Conservation (phyloP, 371 early-diverging fungal species). For the Actinomucor elegans region DNA sequence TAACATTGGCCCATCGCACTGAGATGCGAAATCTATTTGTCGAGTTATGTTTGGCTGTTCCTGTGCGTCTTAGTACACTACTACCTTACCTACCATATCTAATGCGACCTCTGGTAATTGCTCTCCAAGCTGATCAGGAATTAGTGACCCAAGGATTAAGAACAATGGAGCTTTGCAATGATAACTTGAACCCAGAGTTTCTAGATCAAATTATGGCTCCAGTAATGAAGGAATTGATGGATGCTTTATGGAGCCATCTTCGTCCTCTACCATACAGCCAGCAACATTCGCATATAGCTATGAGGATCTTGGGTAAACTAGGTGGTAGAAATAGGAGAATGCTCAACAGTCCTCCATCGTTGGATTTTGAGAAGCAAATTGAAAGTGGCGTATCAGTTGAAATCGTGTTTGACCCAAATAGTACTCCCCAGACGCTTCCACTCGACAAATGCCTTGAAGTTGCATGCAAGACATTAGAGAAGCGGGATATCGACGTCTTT, state of each 20-base stretch:
- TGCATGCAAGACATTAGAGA: constrained; percentile 60
- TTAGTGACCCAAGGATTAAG: constrained; percentile 94
- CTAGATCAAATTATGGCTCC: constrained; percentile 95
- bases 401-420: constrained; percentile 60
- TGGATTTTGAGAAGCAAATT: constrained; percentile 44
- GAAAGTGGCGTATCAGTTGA: constrained; percentile 67
- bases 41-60: constrained; percentile 94
- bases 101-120: constrained; percentile 95
- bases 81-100: constrained; percentile 94
- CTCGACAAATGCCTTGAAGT: constrained; percentile 58
- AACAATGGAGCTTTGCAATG: constrained; percentile 97
- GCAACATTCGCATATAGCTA: constrained; percentile 80
- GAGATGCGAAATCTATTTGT: constrained; percentile 87
- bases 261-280: constrained; percentile 84
- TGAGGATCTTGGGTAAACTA: constrained; percentile 96
- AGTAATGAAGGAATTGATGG: constrained; percentile 91
- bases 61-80: constrained; percentile 93
- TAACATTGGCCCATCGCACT: constrained; percentile 78
- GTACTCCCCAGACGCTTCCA: constrained; percentile 52
- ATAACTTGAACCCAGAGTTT: constrained; percentile 96
- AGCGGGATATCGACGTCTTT: constrained; percentile 44
- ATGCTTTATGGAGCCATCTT: constrained; percentile 88
- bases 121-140: constrained; percentile 89
- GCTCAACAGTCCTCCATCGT: constrained; percentile 67
- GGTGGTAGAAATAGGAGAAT: constrained; percentile 89